Percentiles rank a stretch among this genome's conserved stretches.
Conservation (phyloP, 2,329 filamentous ascomycete genomes). For the Fusarium citri region DNA sequence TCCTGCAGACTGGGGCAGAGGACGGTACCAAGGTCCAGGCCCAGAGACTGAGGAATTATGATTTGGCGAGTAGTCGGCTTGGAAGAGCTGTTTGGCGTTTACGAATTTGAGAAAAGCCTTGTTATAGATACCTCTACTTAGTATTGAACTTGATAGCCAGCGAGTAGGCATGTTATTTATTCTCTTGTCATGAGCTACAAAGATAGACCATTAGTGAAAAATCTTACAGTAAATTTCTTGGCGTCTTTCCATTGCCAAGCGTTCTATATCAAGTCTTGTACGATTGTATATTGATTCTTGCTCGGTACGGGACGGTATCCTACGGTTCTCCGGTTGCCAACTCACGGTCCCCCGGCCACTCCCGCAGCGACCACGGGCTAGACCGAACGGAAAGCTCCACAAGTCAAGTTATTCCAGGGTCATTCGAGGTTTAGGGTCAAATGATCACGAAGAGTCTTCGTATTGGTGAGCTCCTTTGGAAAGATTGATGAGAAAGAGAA, state of each 20-base stretch:
- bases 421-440: conserved; percentile 20
- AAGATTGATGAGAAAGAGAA: not conserved
- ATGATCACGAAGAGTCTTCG: conserved; percentile 12
- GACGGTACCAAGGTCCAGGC: conserved; percentile 58
- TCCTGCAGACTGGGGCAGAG: conserved; percentile 73
- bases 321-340: conserved; percentile 33
- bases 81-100: not conserved
- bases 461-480: not conserved
- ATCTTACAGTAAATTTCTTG: not conserved
- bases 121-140: conserved; percentile 4
- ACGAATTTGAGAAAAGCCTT: conserved; percentile 9
- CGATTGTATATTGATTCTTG: not conserved
- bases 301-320: conserved; percentile 5
- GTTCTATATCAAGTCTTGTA: not conserved
- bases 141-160: not conserved
- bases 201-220: not conserved
- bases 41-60: conserved; percentile 54
- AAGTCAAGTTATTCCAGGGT: conserved; percentile 18
- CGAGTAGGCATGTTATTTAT: not conserved
- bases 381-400: conserved; percentile 42
- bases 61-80: not conserved
- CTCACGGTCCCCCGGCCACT: conserved; percentile 38
- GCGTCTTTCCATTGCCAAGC: not conserved
- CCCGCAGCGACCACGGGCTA: conserved; percentile 33
- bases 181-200: not conserved